These are phyloP conservation scores for Allomyces arbusculus DNA, from an alignment of 192 early-diverging fungal genomes.

Conservation along the genomic window DNA sequence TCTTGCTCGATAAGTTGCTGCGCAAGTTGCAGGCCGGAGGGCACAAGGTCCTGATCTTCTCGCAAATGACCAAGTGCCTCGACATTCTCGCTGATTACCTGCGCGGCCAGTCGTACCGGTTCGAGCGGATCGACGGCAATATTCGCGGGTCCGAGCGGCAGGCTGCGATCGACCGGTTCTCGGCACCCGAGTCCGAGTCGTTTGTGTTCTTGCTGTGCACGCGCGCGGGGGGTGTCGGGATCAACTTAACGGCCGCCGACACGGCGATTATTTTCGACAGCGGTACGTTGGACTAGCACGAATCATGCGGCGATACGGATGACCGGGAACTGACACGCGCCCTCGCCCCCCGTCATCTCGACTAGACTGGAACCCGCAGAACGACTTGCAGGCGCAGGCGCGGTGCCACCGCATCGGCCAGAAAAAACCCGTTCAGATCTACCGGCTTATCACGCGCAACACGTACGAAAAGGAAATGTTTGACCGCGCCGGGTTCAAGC, in stretches of 20 bases:
- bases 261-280: conserved; percentile 71
- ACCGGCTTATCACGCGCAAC: conserved; percentile 54
- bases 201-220: conserved; percentile 78
- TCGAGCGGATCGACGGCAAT: conserved; percentile 64
- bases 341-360: too few species aligned
- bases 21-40: conserved; percentile 47
- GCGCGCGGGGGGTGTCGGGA: conserved; percentile 67
- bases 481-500: conserved; percentile 68
- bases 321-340: too few species aligned
- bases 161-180: conserved; percentile 70
- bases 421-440: conserved; percentile 60
- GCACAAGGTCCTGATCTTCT: conserved; percentile 74
- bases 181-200: conserved; percentile 40
- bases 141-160: conserved; percentile 60
- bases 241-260: conserved; percentile 73
- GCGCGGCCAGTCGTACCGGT: conserved; percentile 41
- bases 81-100: conserved; percentile 70
- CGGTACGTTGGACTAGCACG: neutral
- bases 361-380: conserved; percentile 72
- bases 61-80: conserved; percentile 64
- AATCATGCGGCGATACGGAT: too few species aligned
- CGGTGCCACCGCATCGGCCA: conserved; percentile 76
- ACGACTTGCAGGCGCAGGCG: conserved; percentile 67
- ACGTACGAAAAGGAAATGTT: conserved; percentile 83
- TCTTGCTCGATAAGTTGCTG: conserved; percentile 62